Percentiles rank a stretch among this genome's conserved stretches.
phyloP scores from a whole-genome alignment of 148 eudicot genomes.

The Rhododendron griersonianum region DNA sequence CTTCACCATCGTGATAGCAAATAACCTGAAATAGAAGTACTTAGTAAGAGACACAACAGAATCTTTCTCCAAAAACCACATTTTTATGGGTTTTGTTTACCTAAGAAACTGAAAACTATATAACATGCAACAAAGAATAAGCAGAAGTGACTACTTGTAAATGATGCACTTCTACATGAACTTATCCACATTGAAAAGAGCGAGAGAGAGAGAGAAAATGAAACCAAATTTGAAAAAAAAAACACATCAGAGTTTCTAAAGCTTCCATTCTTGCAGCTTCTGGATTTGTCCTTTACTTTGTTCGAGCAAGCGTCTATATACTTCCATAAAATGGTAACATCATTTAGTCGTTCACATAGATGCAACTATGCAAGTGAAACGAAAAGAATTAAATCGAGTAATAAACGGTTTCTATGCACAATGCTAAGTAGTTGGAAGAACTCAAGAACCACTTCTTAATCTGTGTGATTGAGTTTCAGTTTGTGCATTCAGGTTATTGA shows the following conservation, averaged over 20 bases:
- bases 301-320: not conserved
- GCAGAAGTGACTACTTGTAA: not conserved
- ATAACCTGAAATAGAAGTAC: slow-evolving; percentile 46
- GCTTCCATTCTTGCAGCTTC: not conserved
- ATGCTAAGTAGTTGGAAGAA: not conserved
- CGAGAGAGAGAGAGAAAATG: not conserved
- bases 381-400: not conserved
- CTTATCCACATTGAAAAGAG: not conserved
- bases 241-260: not conserved
- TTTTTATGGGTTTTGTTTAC: not conserved
- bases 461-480: not conserved
- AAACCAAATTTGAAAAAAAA: not conserved
- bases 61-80: not conserved
- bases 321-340: not conserved
- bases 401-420: not conserved
- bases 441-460: not conserved
- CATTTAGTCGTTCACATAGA: not conserved
- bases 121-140: not conserved
- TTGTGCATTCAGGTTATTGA: not conserved
- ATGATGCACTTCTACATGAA: not conserved
- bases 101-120: not conserved
- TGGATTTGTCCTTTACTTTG: not conserved
- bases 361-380: not conserved
- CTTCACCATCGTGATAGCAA: slow-evolving; percentile 32
- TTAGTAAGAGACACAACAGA: slow-evolving; percentile 5